A percentile compares a stretch with the other conserved stretches of the same genome.
phyloP scores from a whole-genome alignment of 192 early-diverging fungal species.

The Mortierella hygrophila region DNA sequence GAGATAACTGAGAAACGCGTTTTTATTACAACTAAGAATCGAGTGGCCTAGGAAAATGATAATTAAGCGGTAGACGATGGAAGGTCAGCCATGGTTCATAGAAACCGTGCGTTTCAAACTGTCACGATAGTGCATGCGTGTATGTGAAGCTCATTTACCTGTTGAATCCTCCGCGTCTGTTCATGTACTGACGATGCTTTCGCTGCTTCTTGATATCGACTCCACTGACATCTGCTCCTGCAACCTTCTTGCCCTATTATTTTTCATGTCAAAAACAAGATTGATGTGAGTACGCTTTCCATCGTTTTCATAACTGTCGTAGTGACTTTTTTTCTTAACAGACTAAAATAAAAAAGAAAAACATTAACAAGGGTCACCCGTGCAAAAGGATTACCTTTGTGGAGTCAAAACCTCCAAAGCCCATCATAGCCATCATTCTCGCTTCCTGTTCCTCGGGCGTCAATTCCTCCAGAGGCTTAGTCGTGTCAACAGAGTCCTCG shows the following conservation, averaged over 20 bases:
- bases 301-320: too few relatives aligned
- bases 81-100: not conserved
- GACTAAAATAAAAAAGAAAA: not conserved
- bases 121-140: conserved; percentile 27
- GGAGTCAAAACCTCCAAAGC: conserved; percentile 89
- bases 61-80: not conserved
- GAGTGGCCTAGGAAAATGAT: conserved; percentile 15
- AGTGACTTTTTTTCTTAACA: too few relatives aligned
- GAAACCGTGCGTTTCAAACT: not conserved
- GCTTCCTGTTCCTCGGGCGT: conserved; percentile 74
- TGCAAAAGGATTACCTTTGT: conserved; percentile 74
- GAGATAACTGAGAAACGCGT: not conserved
- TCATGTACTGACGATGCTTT: conserved; percentile 95
- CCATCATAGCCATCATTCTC: conserved; percentile 88
- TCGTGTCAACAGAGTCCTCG: not conserved
- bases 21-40: conserved; percentile 9
- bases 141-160: not conserved
- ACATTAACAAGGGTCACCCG: not conserved
- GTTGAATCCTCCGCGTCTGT: conserved; percentile 92
- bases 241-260: conserved; percentile 78
- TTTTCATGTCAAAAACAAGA: not conserved
- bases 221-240: conserved; percentile 77
- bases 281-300: not conserved
- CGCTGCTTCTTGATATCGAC: conserved; percentile 89
- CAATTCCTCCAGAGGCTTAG: conserved; percentile 36